phyloP scores from a whole-genome alignment of 1,139 yeast species.

The Sugiyamaella pinicola region DNA sequence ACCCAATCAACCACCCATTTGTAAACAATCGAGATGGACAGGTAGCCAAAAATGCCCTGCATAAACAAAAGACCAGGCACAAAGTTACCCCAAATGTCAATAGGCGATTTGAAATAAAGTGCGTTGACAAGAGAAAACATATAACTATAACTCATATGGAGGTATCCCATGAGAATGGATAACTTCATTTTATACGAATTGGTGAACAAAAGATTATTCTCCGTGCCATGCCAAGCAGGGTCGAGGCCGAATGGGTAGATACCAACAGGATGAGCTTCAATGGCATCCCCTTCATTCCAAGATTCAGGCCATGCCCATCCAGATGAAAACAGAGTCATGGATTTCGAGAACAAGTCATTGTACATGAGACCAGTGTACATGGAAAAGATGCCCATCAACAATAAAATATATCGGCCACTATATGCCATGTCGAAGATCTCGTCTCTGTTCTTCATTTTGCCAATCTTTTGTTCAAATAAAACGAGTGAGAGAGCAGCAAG shows the following conservation, averaged over 20 bases:
- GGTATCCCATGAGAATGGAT: constrained; percentile 90
- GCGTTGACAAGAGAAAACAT: constrained; percentile 83
- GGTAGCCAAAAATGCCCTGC: constrained; percentile 95
- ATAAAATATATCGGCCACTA: constrained; percentile 83
- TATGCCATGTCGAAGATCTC: constrained; percentile 97
- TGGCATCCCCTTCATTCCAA: constrained; percentile 62
- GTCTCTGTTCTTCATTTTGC: constrained; percentile 70
- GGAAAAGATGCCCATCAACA: constrained; percentile 90
- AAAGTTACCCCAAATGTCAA: constrained; percentile 90
- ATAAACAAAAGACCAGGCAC: constrained; percentile 91
- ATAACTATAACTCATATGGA: constrained; percentile 91
- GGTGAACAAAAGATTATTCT: constrained; percentile 83
- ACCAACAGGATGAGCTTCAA: constrained; percentile 65
- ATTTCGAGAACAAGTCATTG: constrained; percentile 88
- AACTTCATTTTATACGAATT: constrained; percentile 96
- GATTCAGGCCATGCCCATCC: constrained; percentile 92
- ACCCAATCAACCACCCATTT: constrained; percentile 97
- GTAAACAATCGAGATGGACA: constrained; percentile 79
- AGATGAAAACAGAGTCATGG: constrained; percentile 80
- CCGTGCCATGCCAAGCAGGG: constrained; percentile 97
- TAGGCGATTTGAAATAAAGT: constrained; percentile 66
- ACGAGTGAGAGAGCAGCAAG: constrained; percentile 74
- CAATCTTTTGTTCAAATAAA: constrained; percentile 64
- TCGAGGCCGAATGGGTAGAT: constrained; percentile 86
- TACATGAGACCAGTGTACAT: constrained; percentile 92